These are phyloP conservation scores for Ephemerocybe angulata DNA, from an alignment of 768 basidiomycete genomes.

Conservation along the genomic window DNA sequence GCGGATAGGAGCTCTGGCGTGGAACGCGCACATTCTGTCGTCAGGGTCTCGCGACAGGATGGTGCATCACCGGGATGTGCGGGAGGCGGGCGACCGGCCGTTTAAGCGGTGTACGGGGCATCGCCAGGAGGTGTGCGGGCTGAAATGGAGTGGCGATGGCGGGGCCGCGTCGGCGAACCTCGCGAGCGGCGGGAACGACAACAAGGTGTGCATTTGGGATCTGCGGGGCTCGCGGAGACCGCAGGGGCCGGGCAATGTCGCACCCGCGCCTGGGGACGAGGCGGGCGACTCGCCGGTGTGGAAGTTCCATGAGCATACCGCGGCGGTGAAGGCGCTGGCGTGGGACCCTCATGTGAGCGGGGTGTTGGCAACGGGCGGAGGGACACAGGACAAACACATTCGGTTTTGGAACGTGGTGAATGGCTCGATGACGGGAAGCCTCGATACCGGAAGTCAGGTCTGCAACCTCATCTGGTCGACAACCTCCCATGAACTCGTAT, in stretches of 20 bases:
- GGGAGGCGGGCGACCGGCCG: conserved; percentile 61
- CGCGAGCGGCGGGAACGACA: conserved; percentile 96
- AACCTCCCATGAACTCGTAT: conserved; percentile 95
- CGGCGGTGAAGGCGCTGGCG: conserved; percentile 95
- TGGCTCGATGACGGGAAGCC: conserved; percentile 78
- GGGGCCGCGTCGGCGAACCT: conserved; percentile 50
- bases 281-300: conserved; percentile 68
- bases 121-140: conserved; percentile 92
- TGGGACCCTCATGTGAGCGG: conserved; percentile 97
- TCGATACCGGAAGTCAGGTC: conserved; percentile 96
- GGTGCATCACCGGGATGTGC: conserved; percentile 90
- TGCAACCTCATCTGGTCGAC: conserved; percentile 97
- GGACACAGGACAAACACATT: conserved; percentile 98
- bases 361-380: conserved; percentile 90
- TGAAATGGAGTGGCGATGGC: conserved; percentile 77
- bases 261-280: conserved; percentile 24
- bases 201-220: conserved; percentile 98
- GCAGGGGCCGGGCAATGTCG: conserved; percentile 21
- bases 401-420: conserved; percentile 94
- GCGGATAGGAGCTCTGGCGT: conserved; percentile 90
- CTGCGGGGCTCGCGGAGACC: conserved; percentile 60
- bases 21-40: conserved; percentile 85
- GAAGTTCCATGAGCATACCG: conserved; percentile 95
- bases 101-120: conserved; percentile 73
- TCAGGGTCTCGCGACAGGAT: conserved; percentile 89